Evolutionary conservation across 495 filamentous ascomycete genomes (phyloP), one percentile per base, ranked within the genome.

Genomic region (Penicillium daleae): DNA sequence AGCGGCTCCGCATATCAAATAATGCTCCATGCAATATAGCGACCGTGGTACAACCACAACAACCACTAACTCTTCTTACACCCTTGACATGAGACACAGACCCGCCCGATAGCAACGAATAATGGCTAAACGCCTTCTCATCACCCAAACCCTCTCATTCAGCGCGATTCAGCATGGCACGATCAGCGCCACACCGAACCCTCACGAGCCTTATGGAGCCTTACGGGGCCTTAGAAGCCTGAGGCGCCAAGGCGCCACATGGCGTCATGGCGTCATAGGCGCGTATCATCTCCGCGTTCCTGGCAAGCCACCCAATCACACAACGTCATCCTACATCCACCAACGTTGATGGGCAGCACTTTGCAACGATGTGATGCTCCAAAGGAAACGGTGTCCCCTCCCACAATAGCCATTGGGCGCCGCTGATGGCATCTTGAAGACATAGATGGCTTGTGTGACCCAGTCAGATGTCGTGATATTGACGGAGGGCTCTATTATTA

Each of bases 211-310:
- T 37, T 12, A 37, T 12, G 35, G 19, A n/a, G 37, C 6, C 35
- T 40, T 40, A 44, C 46, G 13, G n/a, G 3, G 46, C 24, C 24
- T 50, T 15, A 27, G 12, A 17, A 29, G 46, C 46, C 46, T 50
- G 12, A 29, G 46, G 46, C 46, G 21, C 21, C 39, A 31, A 64
- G 51, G 62, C 57, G 57, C 62, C 51, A 57, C 52, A 60, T 60
- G 62, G n/a, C 24, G 31, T 24, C 55, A 59, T 66, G 64, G 63
- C 64, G 64, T 66, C 64, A 63, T 56, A 5, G 40, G 53, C 56
- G 35, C 29, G 12, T n/a, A 35, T 27, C 24, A 33, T 52, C 29
- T 35, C 19, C 52, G 19, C 50, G 63, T 66, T 66, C 59, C 59
- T 66, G 50, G 39, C 19, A 13, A 10, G 22, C 26, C 49, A 29